Conservation (phyloP, 202 grass and related monocot species). For the Setaria viridis region DNA sequence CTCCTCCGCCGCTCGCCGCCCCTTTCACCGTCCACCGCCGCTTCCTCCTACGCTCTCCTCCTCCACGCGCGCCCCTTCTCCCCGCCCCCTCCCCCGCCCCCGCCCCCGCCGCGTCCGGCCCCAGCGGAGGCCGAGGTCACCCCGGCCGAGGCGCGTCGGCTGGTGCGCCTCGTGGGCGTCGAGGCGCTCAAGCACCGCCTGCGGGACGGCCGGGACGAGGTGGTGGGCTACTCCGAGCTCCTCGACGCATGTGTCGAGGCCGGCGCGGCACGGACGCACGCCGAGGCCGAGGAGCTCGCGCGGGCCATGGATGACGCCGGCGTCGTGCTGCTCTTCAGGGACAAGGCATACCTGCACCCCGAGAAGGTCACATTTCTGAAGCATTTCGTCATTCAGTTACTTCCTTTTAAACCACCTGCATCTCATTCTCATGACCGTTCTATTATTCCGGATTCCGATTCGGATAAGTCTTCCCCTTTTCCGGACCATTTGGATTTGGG, state of each 20-base stretch:
- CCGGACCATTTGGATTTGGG: not conserved
- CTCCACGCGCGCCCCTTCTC: constrained; percentile 46
- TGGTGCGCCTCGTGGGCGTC: constrained; percentile 61
- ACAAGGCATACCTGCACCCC: constrained; percentile 72
- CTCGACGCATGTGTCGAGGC: constrained; percentile 60
- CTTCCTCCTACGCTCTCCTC: not conserved
- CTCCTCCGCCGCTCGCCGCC: not conserved
- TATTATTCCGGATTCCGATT: not conserved
- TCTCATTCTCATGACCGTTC: not conserved
- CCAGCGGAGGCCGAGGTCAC: constrained; percentile 33
- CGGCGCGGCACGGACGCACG: constrained; percentile 53
- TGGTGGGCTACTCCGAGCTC: constrained; percentile 55
- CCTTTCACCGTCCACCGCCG: not conserved
- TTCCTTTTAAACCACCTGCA: not conserved
- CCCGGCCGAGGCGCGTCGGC: constrained; percentile 55
- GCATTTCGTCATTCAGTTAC: not conserved
- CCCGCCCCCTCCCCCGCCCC: not conserved
- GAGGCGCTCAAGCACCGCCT: constrained; percentile 73
- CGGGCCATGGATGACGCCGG: constrained; percentile 58
- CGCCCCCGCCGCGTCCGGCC: not conserved
- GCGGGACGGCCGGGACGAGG: constrained; percentile 46
- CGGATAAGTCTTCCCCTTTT: too few species aligned
- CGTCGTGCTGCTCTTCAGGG: constrained; percentile 64
- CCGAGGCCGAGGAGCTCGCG: constrained; percentile 58
- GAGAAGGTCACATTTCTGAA: constrained; percentile 49